Evolutionary conservation across 768 basidiomycete species (phyloP).

Genomic region (Tricholoma terreum): DNA sequence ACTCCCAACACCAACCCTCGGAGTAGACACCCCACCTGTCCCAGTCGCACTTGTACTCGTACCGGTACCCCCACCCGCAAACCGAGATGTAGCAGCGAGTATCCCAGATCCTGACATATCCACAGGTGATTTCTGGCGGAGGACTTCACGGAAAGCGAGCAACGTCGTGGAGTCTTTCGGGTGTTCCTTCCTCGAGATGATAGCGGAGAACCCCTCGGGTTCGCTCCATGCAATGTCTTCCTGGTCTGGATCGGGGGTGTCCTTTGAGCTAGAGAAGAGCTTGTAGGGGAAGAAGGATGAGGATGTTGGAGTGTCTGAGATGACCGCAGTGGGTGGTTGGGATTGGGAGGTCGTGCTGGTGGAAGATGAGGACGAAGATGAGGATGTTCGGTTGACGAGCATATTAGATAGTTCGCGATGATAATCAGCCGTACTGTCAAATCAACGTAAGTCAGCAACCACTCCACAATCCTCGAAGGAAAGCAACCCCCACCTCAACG

Average conservation of each 20-base stretch:
- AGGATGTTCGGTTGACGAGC: constrained; percentile 25
- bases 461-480: background rate
- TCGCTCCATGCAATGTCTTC: constrained; percentile 59
- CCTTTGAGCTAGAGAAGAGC: constrained; percentile 41
- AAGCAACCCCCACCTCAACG: constrained; percentile 49
- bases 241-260: constrained; percentile 54
- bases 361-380: constrained; percentile 17
- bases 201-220: constrained; percentile 56
- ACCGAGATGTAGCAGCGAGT: background rate
- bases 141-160: constrained; percentile 57
- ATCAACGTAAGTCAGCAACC: constrained; percentile 2
- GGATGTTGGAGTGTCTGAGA: constrained; percentile 10
- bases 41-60: background rate
- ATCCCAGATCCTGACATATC: constrained; percentile 20
- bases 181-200: constrained; percentile 61
- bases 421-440: constrained; percentile 58
- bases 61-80: background rate
- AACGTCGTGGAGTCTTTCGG: constrained; percentile 57
- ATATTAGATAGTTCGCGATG: constrained; percentile 43
- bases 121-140: constrained; percentile 49
- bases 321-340: background rate
- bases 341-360: background rate
- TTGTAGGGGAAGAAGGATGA: constrained; percentile 55
- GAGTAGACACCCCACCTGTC: constrained; percentile 5
- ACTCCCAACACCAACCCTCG: background rate